These are phyloP conservation scores for Blastomyces parvus DNA, from an alignment of 2,329 filamentous ascomycete genomes.

Conservation along the genomic window DNA sequence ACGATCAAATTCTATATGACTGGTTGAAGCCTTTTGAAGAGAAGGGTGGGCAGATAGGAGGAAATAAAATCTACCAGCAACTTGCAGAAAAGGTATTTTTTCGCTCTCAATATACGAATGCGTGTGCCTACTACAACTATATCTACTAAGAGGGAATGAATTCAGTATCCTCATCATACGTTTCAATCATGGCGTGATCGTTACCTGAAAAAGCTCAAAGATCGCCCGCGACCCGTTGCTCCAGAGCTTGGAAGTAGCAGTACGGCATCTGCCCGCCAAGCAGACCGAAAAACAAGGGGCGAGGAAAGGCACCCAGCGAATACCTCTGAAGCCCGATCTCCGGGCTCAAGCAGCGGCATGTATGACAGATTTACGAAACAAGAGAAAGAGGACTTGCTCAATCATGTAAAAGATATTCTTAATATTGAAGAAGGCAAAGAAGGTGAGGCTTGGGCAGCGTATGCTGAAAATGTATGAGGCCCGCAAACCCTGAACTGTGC, in stretches of 20 bases:
- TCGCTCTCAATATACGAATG: background rate
- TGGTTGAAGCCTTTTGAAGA: slow-evolving; percentile 33
- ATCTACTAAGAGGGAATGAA: background rate
- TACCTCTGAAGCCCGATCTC: background rate
- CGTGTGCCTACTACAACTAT: background rate
- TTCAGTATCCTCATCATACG: slow-evolving; percentile 37
- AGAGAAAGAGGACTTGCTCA: slow-evolving; percentile 20
- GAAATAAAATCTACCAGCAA: slow-evolving; percentile 39
- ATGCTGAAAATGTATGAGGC: slow-evolving; percentile 17
- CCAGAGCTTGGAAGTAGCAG: slow-evolving; percentile 5
- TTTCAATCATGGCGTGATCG: slow-evolving; percentile 43
- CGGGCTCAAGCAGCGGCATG: background rate
- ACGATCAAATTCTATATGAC: slow-evolving; percentile 39
- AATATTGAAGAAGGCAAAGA: slow-evolving; percentile 15
- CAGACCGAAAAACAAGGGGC: background rate
- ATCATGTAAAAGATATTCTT: slow-evolving; percentile 18
- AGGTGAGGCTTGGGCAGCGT: slow-evolving; percentile 20
- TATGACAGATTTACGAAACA: slow-evolving; percentile 16
- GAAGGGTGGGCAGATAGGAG: slow-evolving; percentile 25
- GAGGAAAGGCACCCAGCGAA: background rate
- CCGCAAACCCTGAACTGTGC: background rate
- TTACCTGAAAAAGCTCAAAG: slow-evolving; percentile 35
- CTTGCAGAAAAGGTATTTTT: slow-evolving; percentile 30
- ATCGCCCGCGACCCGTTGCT: slow-evolving; percentile 28
- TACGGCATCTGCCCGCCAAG: background rate